Conservation (phyloP, 2,329 filamentous ascomycete genomes). For the Leptosphaerulina australis region DNA sequence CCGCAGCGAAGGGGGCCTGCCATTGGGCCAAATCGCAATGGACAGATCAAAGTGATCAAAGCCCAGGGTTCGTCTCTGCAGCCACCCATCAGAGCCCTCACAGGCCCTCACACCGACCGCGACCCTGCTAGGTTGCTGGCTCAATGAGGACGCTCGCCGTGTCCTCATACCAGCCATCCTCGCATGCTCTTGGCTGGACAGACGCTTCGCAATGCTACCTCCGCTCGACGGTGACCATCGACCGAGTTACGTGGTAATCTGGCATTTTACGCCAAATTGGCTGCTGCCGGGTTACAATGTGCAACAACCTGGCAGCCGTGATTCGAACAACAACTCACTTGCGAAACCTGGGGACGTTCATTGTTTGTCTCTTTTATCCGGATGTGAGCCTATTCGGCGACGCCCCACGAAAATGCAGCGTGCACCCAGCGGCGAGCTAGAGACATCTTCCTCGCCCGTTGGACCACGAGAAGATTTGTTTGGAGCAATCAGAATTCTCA, state of each 20-base stretch:
- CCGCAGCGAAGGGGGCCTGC: conserved; percentile 15
- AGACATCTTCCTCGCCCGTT: conserved; percentile 24
- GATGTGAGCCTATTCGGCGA: conserved; percentile 38
- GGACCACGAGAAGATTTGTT: conserved; percentile 25
- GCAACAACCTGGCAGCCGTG: conserved; percentile 30
- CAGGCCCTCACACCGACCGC: conserved; percentile 16
- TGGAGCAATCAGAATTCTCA: conserved; percentile 23
- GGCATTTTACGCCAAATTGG: conserved; percentile 43
- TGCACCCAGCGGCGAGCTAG: conserved; percentile 17
- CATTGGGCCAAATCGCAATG: conserved; percentile 19
- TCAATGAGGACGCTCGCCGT: conserved; percentile 25
- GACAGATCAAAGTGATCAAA: conserved; percentile 21
- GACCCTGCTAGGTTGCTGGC: conserved; percentile 14
- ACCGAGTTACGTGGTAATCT: conserved; percentile 43
- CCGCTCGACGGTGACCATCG: conserved; percentile 26
- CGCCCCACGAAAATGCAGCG: conserved; percentile 38
- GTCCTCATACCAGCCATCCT: conserved; percentile 27
- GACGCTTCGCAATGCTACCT: conserved; percentile 31
- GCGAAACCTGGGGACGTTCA: conserved; percentile 36
- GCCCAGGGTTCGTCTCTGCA: conserved; percentile 21
- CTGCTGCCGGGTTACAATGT: conserved; percentile 34
- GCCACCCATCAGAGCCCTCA: conserved; percentile 13
- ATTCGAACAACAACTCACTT: conserved; percentile 30
- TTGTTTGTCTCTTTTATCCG: conserved; percentile 46
- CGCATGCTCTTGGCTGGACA: conserved; percentile 24